These are phyloP conservation scores for Beta corolliflora DNA, from an alignment of 179 eudicot species.

Conservation along the genomic window DNA sequence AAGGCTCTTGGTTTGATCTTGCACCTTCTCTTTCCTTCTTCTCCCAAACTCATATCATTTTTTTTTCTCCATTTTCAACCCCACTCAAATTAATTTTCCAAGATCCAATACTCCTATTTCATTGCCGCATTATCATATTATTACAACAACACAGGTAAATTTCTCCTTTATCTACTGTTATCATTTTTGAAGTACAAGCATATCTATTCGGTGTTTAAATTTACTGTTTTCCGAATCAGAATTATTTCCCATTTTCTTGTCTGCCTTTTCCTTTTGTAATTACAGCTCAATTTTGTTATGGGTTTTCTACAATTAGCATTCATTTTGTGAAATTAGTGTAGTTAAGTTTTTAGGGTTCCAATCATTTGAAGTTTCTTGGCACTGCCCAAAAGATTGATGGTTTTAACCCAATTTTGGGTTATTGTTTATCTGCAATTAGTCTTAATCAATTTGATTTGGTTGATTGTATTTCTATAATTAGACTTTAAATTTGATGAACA, in stretches of 20 bases:
- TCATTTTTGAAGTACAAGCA: no score
- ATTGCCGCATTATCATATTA: no score
- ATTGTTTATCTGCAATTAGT: background rate
- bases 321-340: background rate
- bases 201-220: no score
- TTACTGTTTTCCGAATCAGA: background rate
- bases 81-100: no score
- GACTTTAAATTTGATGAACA: background rate
- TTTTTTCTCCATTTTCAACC: no score
- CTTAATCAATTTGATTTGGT: background rate
- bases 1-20: no score
- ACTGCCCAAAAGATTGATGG: background rate
- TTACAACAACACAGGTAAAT: no score
- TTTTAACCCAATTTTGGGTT: background rate
- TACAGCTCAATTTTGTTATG: background rate
- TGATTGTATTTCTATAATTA: background rate
- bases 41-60: no score
- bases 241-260: background rate
- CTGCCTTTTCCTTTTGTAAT: background rate
- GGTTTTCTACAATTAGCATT: background rate
- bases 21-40: no score
- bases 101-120: no score
- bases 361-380: background rate
- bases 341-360: background rate
- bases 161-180: no score